A percentile compares a stretch with the other conserved stretches of the same genome.
These are phyloP conservation scores for Arthrobotrys musiformis DNA, from an alignment of 2,329 filamentous ascomycete genomes.

Conservation along the genomic window DNA sequence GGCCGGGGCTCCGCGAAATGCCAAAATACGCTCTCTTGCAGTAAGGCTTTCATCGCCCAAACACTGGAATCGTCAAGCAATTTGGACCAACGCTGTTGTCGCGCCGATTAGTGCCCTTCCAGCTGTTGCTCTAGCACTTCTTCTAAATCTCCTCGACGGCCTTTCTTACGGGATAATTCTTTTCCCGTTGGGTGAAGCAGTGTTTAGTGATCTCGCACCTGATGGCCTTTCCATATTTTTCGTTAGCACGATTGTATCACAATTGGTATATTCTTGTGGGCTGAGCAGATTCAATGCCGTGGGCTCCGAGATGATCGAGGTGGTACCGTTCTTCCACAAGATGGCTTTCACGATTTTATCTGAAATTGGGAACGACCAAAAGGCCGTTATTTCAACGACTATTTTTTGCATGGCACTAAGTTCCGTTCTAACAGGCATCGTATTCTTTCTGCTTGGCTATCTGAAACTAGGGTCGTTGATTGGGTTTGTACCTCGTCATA, in stretches of 20 bases:
- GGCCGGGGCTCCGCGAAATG: conserved; percentile 68
- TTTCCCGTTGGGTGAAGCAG: conserved; percentile 86
- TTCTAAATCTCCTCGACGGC: conserved; percentile 93
- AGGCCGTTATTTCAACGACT: conserved; percentile 91
- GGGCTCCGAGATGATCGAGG: conserved; percentile 84
- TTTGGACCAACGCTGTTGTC: conserved; percentile 74
- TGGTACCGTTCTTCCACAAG: conserved; percentile 89
- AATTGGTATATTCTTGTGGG: conserved; percentile 84
- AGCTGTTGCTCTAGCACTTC: conserved; percentile 84
- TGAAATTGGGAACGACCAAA: conserved; percentile 79
- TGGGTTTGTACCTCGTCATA: conserved; percentile 95
- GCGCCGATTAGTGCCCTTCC: conserved; percentile 79
- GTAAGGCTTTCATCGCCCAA: conserved; percentile 39
- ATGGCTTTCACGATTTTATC: conserved; percentile 91
- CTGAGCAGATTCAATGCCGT: conserved; percentile 90
- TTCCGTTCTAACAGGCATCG: conserved; percentile 86
- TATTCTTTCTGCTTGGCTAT: conserved; percentile 90
- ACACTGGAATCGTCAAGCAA: conserved; percentile 74
- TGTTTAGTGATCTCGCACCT: conserved; percentile 86
- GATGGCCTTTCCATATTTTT: conserved; percentile 99
- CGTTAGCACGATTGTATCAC: conserved; percentile 93
- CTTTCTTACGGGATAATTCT: conserved; percentile 90
- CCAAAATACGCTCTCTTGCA: conserved; percentile 33
- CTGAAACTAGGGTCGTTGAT: conserved; percentile 91
- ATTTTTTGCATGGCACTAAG: conserved; percentile 91